Evolutionary conservation across 768 basidiomycete genomes (phyloP).

Genomic region (Pulveroboletus sp.): DNA sequence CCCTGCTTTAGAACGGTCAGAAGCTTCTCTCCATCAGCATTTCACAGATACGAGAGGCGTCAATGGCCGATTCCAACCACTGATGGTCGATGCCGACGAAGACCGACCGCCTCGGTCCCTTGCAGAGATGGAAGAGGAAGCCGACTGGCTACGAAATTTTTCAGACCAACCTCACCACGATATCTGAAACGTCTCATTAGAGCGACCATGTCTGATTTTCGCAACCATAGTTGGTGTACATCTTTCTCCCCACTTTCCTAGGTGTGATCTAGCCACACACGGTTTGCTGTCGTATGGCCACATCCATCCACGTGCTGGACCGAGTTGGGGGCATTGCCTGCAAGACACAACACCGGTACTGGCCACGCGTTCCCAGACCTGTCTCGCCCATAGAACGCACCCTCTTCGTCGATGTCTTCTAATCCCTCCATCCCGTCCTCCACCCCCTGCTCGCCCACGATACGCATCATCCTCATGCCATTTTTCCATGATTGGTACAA

Average conservation of each 20-base stretch:
- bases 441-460: conserved; percentile 25
- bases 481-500: conserved; percentile 44
- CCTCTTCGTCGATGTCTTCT: conserved; percentile 28
- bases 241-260: conserved; percentile 8
- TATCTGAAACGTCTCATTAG: background rate
- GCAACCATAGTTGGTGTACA: conserved; percentile 4
- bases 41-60: conserved; percentile 19
- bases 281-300: conserved; percentile 32
- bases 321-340: too few relatives aligned
- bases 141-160: conserved; percentile 58
- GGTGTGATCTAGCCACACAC: conserved; percentile 33
- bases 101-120: conserved; percentile 53
- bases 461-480: conserved; percentile 41
- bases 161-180: conserved; percentile 30
- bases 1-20: conserved; percentile 66
- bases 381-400: conserved; percentile 22
- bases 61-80: conserved; percentile 30
- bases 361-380: conserved; percentile 7
- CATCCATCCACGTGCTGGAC: conserved; percentile 34
- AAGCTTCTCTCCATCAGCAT: conserved; percentile 44
- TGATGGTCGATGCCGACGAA: conserved; percentile 70
- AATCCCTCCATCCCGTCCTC: conserved; percentile 34
- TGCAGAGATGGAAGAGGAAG: conserved; percentile 80
- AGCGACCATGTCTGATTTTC: background rate
- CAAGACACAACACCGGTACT: conserved; percentile 37